These are phyloP conservation scores for Rosa chinensis DNA, from an alignment of 306 rosid genomes.

Conservation along the genomic window DNA sequence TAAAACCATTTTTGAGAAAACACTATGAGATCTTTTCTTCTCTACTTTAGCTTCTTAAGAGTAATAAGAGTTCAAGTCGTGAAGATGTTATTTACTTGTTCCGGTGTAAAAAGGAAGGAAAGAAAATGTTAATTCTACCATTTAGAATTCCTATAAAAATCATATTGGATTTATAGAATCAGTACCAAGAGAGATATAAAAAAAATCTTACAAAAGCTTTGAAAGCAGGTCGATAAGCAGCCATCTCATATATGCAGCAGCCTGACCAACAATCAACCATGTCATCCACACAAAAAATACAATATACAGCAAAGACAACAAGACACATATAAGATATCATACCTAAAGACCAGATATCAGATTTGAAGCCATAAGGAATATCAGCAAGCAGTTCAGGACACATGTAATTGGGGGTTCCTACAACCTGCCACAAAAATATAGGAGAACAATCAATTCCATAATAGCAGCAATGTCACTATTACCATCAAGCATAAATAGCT, in stretches of 20 bases:
- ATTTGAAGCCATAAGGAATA: slow-evolving; percentile 98
- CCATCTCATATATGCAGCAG: slow-evolving; percentile 98
- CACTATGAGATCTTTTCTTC: neutral
- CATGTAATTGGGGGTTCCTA: slow-evolving; percentile 99
- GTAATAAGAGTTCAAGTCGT: slow-evolving; percentile 1
- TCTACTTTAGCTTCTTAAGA: neutral
- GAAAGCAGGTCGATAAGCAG: slow-evolving; percentile 98
- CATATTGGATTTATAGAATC: neutral
- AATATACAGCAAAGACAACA: neutral
- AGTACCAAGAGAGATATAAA: slow-evolving; percentile 20
- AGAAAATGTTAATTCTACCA: neutral
- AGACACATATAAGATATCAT: slow-evolving; percentile 30
- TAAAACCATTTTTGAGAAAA: neutral
- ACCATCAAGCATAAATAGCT: neutral
- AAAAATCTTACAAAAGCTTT: slow-evolving; percentile 89
- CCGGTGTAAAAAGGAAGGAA: neutral
- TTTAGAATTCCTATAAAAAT: neutral
- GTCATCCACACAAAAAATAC: slow-evolving; percentile 36
- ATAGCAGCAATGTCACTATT: slow-evolving; percentile 3
- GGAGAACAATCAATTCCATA: neutral
- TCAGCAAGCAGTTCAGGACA: slow-evolving; percentile 99
- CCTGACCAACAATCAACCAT: slow-evolving; percentile 50
- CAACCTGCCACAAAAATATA: slow-evolving; percentile 59
- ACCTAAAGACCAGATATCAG: slow-evolving; percentile 99
- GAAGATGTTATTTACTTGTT: neutral